These are phyloP conservation scores for Aeschynomene evenia DNA, from an alignment of 306 rosid species.

Conservation along the genomic window DNA sequence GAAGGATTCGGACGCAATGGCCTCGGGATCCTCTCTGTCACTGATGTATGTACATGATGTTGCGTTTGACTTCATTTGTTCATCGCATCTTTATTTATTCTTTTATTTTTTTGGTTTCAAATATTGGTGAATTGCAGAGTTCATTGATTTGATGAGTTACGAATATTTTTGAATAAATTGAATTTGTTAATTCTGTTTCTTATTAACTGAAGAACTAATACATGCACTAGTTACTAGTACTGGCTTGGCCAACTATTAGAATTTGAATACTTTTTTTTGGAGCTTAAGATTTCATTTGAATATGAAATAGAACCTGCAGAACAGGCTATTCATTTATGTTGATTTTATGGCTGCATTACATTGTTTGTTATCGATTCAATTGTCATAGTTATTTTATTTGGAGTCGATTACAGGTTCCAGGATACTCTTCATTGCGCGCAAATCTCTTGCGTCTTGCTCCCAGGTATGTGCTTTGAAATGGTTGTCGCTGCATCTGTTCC, in stretches of 20 bases:
- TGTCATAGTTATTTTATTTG: constrained; percentile 21
- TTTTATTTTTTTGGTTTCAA: not conserved
- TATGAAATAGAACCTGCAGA: constrained; percentile 19
- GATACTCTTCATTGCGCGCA: constrained; percentile 62
- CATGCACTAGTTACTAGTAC: not conserved
- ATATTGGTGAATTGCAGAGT: not conserved
- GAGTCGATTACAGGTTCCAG: constrained; percentile 49
- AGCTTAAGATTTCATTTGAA: not conserved
- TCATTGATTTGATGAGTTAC: not conserved
- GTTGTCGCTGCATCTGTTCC: not conserved
- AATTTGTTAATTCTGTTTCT: not conserved
- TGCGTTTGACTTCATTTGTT: constrained; percentile 2
- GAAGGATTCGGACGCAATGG: constrained; percentile 84
- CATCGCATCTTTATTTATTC: not conserved
- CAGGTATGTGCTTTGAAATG: constrained; percentile 43
- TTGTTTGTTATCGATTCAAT: too few species aligned
- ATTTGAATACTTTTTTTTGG: not conserved
- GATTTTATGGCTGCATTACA: constrained; percentile 12
- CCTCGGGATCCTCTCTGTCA: constrained; percentile 69
- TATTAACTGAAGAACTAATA: not conserved
- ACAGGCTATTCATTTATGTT: not conserved
- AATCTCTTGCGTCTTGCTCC: constrained; percentile 80
- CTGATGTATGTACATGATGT: constrained; percentile 53
- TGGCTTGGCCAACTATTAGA: not conserved
- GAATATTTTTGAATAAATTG: not conserved